phyloP scores from a whole-genome alignment of 2,329 filamentous ascomycete genomes.

The Penicillium frequentans region DNA sequence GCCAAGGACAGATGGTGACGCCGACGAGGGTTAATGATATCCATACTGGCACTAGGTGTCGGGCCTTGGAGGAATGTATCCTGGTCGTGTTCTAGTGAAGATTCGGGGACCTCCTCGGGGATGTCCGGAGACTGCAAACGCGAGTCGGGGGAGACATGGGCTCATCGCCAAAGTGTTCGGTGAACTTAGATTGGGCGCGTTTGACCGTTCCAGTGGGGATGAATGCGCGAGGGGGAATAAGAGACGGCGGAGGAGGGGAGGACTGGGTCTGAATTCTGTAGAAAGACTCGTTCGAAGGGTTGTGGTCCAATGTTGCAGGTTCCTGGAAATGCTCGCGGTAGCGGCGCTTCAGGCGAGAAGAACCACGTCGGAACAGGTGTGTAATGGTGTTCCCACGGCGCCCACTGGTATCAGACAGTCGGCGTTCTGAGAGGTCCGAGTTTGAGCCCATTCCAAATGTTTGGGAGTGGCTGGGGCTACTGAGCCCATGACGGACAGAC shows the following conservation, averaged over 20 bases:
- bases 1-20: conserved; percentile 38
- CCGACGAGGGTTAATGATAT: conserved; percentile 30
- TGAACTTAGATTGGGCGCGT: conserved; percentile 85
- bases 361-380: conserved; percentile 72
- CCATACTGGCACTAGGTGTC: conserved; percentile 26
- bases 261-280: conserved; percentile 54
- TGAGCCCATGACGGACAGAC: conserved; percentile 47
- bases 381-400: conserved; percentile 58
- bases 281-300: conserved; percentile 88
- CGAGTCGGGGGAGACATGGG: conserved; percentile 84
- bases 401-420: conserved; percentile 56
- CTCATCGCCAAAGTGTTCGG: conserved; percentile 85
- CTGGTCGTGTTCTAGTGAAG: conserved; percentile 21
- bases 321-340: conserved; percentile 51
- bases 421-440: conserved; percentile 54
- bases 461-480: conserved; percentile 55
- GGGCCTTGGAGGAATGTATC: conserved; percentile 23
- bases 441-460: conserved; percentile 53
- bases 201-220: conserved; percentile 62
- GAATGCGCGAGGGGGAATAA: conserved; percentile 42
- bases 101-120: conserved; percentile 34
- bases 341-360: conserved; percentile 55
- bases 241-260: conserved; percentile 43
- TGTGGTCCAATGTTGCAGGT: conserved; percentile 78
- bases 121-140: conserved; percentile 75